phyloP scores from a whole-genome alignment of 306 rosid species.

The Cajanus cajan region DNA sequence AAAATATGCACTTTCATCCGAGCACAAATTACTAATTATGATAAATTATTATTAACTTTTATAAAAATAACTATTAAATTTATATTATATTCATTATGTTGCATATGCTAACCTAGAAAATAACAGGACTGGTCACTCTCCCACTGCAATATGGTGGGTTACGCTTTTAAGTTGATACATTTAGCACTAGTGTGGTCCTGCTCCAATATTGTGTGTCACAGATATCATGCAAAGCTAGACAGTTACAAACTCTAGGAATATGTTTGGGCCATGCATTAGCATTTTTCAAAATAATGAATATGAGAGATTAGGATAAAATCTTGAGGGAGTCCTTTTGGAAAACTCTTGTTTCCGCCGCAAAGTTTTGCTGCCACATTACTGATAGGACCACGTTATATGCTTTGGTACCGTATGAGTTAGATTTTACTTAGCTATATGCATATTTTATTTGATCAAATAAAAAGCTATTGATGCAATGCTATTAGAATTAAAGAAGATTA shows the following conservation, averaged over 20 bases:
- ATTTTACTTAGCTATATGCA: neutral
- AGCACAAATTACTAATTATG: no score
- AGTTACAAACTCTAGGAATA: slow-evolving; percentile 1
- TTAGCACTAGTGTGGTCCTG: slow-evolving; percentile 27
- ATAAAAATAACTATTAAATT: no score
- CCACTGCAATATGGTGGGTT: slow-evolving; percentile 16
- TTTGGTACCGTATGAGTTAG: neutral
- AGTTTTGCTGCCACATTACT: slow-evolving; percentile 12
- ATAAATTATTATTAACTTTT: no score
- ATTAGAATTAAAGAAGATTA: neutral
- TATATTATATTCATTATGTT: neutral
- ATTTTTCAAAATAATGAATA: slow-evolving; percentile 4
- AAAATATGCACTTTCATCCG: no score
- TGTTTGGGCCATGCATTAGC: slow-evolving; percentile 11
- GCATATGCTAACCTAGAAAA: slow-evolving; percentile 13
- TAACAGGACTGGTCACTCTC: neutral
- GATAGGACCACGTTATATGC: slow-evolving; percentile 20
- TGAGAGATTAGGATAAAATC: slow-evolving; percentile 10
- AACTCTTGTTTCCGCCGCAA: slow-evolving; percentile 26
- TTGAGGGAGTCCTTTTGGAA: neutral
- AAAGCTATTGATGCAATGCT: neutral
- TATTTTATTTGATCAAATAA: neutral
- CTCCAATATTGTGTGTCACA: neutral
- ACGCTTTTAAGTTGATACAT: slow-evolving; percentile 27
- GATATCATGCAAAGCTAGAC: neutral